Conservation (phyloP, 768 basidiomycete genomes). For the Mycena chlorophos region DNA sequence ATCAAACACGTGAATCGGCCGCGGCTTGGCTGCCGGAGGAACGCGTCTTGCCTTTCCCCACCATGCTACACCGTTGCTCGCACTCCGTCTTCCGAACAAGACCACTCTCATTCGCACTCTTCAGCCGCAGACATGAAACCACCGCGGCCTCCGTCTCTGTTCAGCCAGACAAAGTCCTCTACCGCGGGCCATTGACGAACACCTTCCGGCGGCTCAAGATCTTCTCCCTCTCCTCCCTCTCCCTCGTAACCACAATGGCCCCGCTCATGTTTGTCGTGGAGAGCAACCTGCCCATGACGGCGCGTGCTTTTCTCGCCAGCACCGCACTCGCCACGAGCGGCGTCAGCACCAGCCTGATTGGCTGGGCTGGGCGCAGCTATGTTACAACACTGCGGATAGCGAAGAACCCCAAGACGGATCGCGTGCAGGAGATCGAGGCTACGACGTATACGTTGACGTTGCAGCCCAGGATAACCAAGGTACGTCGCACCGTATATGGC, state of each 20-base stretch:
- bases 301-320: conserved; percentile 63
- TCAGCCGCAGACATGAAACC: conserved; percentile 4
- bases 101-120: neutral
- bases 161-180: conserved; percentile 39
- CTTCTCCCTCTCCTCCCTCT: conserved; percentile 79
- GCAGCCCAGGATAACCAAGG: conserved; percentile 61
- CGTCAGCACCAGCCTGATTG: conserved; percentile 72
- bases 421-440: conserved; percentile 62
- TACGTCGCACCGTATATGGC: conserved; percentile 25
- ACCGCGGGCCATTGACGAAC: conserved; percentile 67
- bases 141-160: conserved; percentile 11
- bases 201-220: conserved; percentile 80
- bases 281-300: conserved; percentile 68
- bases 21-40: neutral
- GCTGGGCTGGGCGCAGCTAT: conserved; percentile 73
- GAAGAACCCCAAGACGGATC: conserved; percentile 41
- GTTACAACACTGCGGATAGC: conserved; percentile 62
- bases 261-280: conserved; percentile 85
- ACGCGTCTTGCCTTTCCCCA: neutral
- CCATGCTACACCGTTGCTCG: neutral
- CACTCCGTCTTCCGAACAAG: neutral
- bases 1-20: too few species aligned
- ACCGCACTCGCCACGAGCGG: conserved; percentile 74
- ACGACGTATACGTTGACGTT: conserved; percentile 65
- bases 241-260: conserved; percentile 63